Evolutionary conservation across 345 rosid genomes (phyloP), one percentile per base, ranked within the genome.

Genomic region (Corchorus olitorius): DNA sequence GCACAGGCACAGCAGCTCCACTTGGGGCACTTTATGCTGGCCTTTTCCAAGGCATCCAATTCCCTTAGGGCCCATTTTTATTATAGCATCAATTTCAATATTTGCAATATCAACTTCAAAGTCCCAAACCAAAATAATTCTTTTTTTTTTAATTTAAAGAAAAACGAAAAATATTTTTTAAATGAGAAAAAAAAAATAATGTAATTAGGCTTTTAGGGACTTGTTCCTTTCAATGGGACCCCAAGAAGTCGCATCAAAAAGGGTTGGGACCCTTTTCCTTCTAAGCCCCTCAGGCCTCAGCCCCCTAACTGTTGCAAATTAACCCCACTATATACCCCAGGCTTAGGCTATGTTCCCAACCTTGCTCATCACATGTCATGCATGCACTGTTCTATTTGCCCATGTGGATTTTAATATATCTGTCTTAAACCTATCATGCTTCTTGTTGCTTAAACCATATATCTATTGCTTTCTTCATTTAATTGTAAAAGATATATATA

Each of bases 11-110:
- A 65, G 15, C 8, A 56, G 35, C 59, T 68, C 79, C 74, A 52
- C 74, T 54, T n/a, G 79, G 1, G 60, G 73, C 79, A 70, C 81
- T 86, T 73, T 79, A 53, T 79, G 88, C 22, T 79, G 27, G 75
- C 82, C 85, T 81, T 83, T 83, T 27, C 10, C 64, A 12, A 14
- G 80, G 73, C 87, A 83, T 58, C 48, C 54, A 50, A 56, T 37
- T 77, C 59, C 62, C 52, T 14, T 46, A 77, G 85, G 84, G 70
- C 84, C 83, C 72, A 0, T 20, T 19, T 76, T 55, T 50, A 27
- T 27, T 27, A 27, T 27, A 39, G 45, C 63, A 27, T 34, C 62
- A 54, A 8, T 46, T 4, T 8, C 52, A 41, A 20, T 8, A 19
- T 15, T 48, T 43, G 20, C 60, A 11, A 27, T 53, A 8, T 22